Conservation (phyloP, 164 flowering plant species). For the Umbellularia californica region DNA sequence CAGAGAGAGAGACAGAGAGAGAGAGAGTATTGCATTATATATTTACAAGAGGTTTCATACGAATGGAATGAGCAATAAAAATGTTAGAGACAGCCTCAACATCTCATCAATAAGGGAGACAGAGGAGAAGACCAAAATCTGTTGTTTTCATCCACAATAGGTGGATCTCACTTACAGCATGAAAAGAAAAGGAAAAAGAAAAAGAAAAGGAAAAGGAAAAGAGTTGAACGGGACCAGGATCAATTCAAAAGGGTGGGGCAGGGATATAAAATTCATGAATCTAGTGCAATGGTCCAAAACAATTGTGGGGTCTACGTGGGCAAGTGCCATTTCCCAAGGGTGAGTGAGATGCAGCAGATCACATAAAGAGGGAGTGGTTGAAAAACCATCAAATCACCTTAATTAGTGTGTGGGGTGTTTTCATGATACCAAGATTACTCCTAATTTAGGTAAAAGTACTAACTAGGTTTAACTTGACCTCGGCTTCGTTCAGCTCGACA, state of each 20-base stretch:
- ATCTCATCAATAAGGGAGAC: not conserved
- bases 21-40: slow-evolving; percentile 5
- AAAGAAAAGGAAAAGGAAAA: not conserved
- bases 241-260: slow-evolving; percentile 14
- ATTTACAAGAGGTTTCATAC: not conserved
- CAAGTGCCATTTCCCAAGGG: too few relatives aligned
- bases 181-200: slow-evolving; percentile 1
- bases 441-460: too few relatives aligned
- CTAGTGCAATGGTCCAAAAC: slow-evolving; percentile 3
- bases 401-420: too few relatives aligned
- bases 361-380: too few relatives aligned
- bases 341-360: too few relatives aligned
- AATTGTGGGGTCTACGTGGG: too few relatives aligned
- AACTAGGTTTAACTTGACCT: too few relatives aligned
- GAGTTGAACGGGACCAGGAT: slow-evolving; percentile 9
- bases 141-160: slow-evolving; percentile 18
- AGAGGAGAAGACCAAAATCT: not conserved
- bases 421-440: too few relatives aligned
- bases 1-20: not conserved
- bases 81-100: not conserved
- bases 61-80: not conserved
- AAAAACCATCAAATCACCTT: too few relatives aligned
- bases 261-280: slow-evolving; percentile 28
- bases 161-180: slow-evolving; percentile 6
- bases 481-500: too few relatives aligned